A percentile compares a stretch with the other conserved stretches of the same genome.
These are phyloP conservation scores for Cryphonectria naterciae DNA, from an alignment of 2,329 filamentous ascomycete species.

Conservation along the genomic window DNA sequence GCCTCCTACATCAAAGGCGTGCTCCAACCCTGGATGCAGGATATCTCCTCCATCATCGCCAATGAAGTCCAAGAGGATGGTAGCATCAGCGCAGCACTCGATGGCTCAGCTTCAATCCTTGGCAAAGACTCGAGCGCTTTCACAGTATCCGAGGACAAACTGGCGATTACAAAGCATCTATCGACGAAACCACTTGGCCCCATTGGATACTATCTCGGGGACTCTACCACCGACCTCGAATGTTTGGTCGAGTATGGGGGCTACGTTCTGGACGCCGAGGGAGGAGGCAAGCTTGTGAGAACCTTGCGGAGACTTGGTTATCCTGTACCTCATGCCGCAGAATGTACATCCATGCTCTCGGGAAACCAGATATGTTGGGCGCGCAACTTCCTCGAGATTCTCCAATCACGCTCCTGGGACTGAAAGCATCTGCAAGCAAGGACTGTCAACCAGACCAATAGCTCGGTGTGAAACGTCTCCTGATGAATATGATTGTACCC, in stretches of 20 bases:
- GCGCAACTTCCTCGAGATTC: slow-evolving; percentile 48
- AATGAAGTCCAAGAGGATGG: slow-evolving; percentile 44
- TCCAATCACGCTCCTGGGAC: slow-evolving; percentile 30
- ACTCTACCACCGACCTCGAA: slow-evolving; percentile 60
- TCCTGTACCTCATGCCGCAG: slow-evolving; percentile 43
- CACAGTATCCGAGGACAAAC: slow-evolving; percentile 45
- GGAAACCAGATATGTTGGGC: slow-evolving; percentile 45
- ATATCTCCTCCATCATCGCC: slow-evolving; percentile 43
- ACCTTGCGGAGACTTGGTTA: slow-evolving; percentile 45
- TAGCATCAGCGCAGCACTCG: slow-evolving; percentile 5
- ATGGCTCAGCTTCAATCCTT: not conserved
- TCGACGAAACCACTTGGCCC: slow-evolving; percentile 39
- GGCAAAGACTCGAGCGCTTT: slow-evolving; percentile 34
- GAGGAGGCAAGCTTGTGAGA: slow-evolving; percentile 40
- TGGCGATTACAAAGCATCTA: slow-evolving; percentile 36
- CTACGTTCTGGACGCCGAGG: slow-evolving; percentile 50
- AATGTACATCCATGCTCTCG: slow-evolving; percentile 39
- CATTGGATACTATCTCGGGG: slow-evolving; percentile 56
- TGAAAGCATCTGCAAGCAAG: not conserved
- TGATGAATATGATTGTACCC: not conserved
- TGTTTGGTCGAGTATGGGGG: slow-evolving; percentile 53
- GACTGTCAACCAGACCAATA: not conserved
- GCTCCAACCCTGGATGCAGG: slow-evolving; percentile 35
- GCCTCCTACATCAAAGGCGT: slow-evolving; percentile 35
- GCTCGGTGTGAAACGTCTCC: not conserved